Evolutionary conservation across 1,284 basidiomycete genomes (phyloP), one percentile per base, ranked within the genome.

Genomic region (Ustilago vetiveriae): DNA sequence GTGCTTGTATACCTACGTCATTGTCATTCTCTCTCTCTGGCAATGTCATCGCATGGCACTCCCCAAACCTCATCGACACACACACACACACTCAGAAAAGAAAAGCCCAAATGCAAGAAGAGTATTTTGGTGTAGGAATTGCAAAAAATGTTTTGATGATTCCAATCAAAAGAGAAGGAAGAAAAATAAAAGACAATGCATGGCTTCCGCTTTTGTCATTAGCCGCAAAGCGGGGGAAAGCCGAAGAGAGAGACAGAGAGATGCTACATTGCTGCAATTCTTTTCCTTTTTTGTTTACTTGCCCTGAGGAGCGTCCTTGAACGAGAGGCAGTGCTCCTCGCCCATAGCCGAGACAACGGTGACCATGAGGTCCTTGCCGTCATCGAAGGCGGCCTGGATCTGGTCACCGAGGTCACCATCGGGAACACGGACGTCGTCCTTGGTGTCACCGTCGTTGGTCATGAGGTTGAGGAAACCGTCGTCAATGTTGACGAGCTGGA

Each of bases 391-490:
- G 26, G 66, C 70, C 80, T 86, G 73, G 77, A 98, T 94, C 75
- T 90, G 84, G 60, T 86, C 85, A 75, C 95, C 95, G 50, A 97
- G 74, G 16, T 92, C 90, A 62, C 87, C 85, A 63, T 97, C 94
- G 50, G 95, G 96, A 75, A 97, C 84, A 83, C 90, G 91, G 84
- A 98, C 92, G 85, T 98, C 95, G 83, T 98, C 92, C 87, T 98
- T 98, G 82, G 90, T 35, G 78, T 82, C 82, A 68, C 94, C 94
- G 65, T 97, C 94, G 79, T 82, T 67, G 79, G 86, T 88, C 91
- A 98, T 91, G 82, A 98, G 88, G 88, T 94, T 97, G 82, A 98
- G 90, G 88, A 90, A 97, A 75, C 89, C 83, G 63, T 84, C 83
- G 75, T 83, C 74, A 72, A 83, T 82, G 83, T 84, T 83, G 83